Evolutionary conservation across 371 early-diverging fungal genomes (phyloP), one percentile per base, ranked within the genome.

Genomic region (Mortierella sp.): DNA sequence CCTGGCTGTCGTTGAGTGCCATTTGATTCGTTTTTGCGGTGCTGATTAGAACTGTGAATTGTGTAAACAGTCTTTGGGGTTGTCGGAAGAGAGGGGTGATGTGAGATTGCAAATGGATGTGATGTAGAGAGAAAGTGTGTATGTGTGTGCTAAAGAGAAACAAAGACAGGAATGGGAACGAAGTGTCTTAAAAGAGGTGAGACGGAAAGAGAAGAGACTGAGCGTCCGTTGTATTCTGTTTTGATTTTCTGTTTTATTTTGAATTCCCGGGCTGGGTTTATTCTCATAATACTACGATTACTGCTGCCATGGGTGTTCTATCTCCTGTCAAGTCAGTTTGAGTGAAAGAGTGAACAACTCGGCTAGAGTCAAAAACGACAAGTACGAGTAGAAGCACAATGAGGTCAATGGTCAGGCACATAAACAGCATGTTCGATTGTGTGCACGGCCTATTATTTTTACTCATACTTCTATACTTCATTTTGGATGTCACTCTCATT

Each of bases 1-100:
- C 24, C 24, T 41, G 32, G 34, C 41, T 63, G 41, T n/a, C 23
- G 28, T 49, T 30, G 50, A 37, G 37, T 17, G 49, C 26, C 32
- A 24, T 59, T 47, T 27, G 51, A 8, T 34, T 34, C n/a, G n/a
- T n/a, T n/a, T n/a, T n/a, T n/a, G n/a, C n/a, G n/a, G n/a, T n/a
- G n/a, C n/a, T n/a, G n/a, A n/a, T n/a, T n/a, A n/a, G n/a, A n/a
- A n/a, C n/a, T n/a, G n/a, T n/a, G 24, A 23, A 23, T 44, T 0
- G 44, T 44, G 27, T 5, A 46, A 49, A 12, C 8, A 39, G n/a
- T 27, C 32, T 14, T 3, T 31, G 41, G 1, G 32, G 34, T n/a
- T n/a, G n/a, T n/a, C n/a, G 21, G 23, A 27, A 51, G 46, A 32
- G 28, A 41, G 8, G 12, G 31, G 27, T 2, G 31, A 41, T 6